Conservation (phyloP, 768 basidiomycete species). For the Butyriboletus loyo region DNA sequence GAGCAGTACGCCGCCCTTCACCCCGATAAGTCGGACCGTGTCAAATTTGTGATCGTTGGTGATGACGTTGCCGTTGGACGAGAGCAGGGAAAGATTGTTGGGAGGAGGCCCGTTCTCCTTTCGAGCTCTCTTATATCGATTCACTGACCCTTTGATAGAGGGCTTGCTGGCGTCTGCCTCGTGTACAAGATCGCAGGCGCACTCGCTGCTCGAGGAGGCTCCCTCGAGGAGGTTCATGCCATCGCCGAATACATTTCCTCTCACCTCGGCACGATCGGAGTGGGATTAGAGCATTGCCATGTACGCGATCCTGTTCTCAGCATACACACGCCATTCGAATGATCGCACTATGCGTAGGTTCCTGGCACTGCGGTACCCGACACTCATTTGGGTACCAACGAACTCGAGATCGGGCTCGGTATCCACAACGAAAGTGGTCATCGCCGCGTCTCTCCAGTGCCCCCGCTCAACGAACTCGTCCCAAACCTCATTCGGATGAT, state of each 20-base stretch:
- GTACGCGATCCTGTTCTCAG: constrained; percentile 35
- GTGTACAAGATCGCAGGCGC: constrained; percentile 93
- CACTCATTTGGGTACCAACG: constrained; percentile 53
- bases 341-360: constrained; percentile 44
- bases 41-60: constrained; percentile 79
- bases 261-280: constrained; percentile 79
- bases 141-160: constrained; percentile 41
- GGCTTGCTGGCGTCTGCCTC: constrained; percentile 75
- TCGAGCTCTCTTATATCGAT: background rate
- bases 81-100: constrained; percentile 80
- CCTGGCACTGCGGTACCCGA: constrained; percentile 67
- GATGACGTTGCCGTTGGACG: constrained; percentile 88
- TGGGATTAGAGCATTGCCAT: constrained; percentile 86
- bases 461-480: constrained; percentile 67
- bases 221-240: constrained; percentile 64
- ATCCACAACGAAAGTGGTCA: constrained; percentile 90
- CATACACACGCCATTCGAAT: background rate
- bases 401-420: constrained; percentile 88
- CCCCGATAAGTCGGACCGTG: constrained; percentile 60
- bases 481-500: constrained; percentile 67
- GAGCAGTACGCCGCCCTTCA: constrained; percentile 76
- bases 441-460: constrained; percentile 63
- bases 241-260: constrained; percentile 63
- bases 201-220: constrained; percentile 62
- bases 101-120: constrained; percentile 52